These are phyloP conservation scores for Pichia sp. DNA, from an alignment of 1,139 yeast species.

Conservation along the genomic window DNA sequence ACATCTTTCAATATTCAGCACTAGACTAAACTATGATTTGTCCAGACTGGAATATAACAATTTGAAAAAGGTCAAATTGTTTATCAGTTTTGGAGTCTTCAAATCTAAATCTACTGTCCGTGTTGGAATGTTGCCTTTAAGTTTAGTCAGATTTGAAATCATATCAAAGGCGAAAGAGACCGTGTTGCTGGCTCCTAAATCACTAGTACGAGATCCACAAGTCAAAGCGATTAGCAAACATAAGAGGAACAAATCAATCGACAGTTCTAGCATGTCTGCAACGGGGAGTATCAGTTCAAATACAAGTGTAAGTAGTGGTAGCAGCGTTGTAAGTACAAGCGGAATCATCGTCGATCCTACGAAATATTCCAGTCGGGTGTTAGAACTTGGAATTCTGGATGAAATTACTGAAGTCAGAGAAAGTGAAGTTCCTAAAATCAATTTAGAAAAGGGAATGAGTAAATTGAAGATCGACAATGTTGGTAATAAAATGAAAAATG, in stretches of 20 bases:
- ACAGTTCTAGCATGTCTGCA: background rate
- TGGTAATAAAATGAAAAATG: conserved; percentile 8
- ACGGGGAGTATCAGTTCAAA: background rate
- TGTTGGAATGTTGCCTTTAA: conserved; percentile 5
- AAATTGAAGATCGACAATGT: conserved; percentile 11
- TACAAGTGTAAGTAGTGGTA: background rate
- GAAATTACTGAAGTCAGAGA: conserved; percentile 8
- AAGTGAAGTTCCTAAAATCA: conserved; percentile 2
- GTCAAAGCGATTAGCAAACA: background rate
- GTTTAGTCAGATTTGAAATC: conserved; percentile 5
- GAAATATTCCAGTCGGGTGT: background rate
- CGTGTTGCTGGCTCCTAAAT: conserved; percentile 4
- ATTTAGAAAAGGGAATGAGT: conserved; percentile 3
- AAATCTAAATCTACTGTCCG: conserved; percentile 4
- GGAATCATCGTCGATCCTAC: background rate
- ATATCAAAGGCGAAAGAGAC: conserved; percentile 6
- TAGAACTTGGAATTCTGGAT: conserved; percentile 8
- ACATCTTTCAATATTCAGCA: conserved; percentile 1
- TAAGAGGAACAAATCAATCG: conserved; percentile 1
- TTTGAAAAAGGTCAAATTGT: conserved; percentile 3
- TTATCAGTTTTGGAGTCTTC: background rate
- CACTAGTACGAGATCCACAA: background rate
- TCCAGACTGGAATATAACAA: conserved; percentile 4
- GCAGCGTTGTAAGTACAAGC: background rate
- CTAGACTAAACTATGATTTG: conserved; percentile 5